Evolutionary conservation across 106 monocot species (phyloP).

Genomic region (Agapanthus africanus): DNA sequence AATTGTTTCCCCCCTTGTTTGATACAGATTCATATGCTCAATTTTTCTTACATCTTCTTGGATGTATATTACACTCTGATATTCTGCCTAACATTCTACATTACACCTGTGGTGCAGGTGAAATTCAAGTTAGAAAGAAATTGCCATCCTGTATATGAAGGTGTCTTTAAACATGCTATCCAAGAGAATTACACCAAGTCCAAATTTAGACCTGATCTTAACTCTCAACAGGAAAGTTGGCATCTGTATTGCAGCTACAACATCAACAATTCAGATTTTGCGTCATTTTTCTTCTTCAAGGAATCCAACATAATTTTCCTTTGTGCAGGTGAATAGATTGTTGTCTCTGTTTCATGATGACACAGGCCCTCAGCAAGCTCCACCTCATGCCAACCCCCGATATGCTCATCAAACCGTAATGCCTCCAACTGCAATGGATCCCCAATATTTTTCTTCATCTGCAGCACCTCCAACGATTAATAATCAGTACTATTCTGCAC

Average conservation of each 20-base stretch:
- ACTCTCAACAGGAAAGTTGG: slow-evolving; percentile 19
- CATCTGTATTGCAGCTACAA: too few species aligned
- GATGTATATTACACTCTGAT: neutral
- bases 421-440: neutral
- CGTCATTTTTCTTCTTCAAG: too few species aligned
- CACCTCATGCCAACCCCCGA: neutral
- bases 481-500: neutral
- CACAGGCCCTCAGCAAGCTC: neutral
- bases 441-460: neutral
- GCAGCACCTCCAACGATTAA: neutral
- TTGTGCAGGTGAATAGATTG: neutral
- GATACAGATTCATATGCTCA: too few species aligned
- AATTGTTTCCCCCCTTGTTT: too few species aligned
- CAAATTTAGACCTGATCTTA: slow-evolving; percentile 39
- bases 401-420: neutral
- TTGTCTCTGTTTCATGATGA: neutral
- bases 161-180: slow-evolving; percentile 37
- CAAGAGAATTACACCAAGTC: slow-evolving; percentile 28
- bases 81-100: neutral
- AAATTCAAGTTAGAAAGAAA: slow-evolving; percentile 34
- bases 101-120: slow-evolving; percentile 23
- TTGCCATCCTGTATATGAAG: slow-evolving; percentile 37
- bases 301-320: too few species aligned
- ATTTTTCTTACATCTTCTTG: neutral
- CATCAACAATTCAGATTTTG: too few species aligned